Evolutionary conservation across 148 eudicot species (phyloP).

Genomic region (Fallopia convolvulus): DNA sequence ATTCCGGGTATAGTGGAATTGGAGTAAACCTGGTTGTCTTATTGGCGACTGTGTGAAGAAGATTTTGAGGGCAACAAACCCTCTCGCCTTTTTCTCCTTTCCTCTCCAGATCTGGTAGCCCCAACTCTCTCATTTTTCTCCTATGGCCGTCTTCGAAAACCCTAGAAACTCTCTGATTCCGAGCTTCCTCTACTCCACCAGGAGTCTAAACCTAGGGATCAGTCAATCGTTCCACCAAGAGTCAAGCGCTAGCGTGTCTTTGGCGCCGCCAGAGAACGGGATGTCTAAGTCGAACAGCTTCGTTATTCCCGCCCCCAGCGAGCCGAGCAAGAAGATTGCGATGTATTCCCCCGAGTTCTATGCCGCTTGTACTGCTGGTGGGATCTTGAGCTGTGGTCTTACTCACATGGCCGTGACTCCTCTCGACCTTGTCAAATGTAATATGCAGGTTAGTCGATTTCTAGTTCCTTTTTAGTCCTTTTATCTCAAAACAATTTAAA

Average conservation of each 20-base stretch:
- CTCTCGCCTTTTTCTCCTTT: not conserved
- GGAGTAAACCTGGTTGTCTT: not conserved
- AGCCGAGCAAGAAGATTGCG: conserved; percentile 23
- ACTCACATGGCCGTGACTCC: conserved; percentile 44
- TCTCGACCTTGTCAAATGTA: conserved; percentile 42
- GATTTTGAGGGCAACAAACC: not conserved
- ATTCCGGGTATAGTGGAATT: not conserved
- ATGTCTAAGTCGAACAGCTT: conserved; percentile 5
- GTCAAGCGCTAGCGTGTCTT: not conserved
- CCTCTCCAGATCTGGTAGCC: not conserved
- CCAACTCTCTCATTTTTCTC: not conserved
- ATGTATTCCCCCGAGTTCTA: conserved; percentile 34
- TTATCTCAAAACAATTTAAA: not conserved
- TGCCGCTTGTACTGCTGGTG: conserved; percentile 34
- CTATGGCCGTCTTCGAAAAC: conserved; percentile 8
- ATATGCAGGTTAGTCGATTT: conserved; percentile 31
- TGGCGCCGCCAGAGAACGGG: not conserved
- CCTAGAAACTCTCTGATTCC: conserved; percentile 12
- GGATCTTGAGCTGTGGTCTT: conserved; percentile 32
- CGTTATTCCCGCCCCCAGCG: conserved; percentile 28
- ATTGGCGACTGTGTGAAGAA: not conserved
- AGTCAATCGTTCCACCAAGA: not conserved
- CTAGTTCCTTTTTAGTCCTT: not conserved
- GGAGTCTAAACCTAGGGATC: not conserved
- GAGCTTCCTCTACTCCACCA: conserved; percentile 19